Evolutionary conservation across 768 basidiomycete species (phyloP).

Genomic region (Clavulina sp.): DNA sequence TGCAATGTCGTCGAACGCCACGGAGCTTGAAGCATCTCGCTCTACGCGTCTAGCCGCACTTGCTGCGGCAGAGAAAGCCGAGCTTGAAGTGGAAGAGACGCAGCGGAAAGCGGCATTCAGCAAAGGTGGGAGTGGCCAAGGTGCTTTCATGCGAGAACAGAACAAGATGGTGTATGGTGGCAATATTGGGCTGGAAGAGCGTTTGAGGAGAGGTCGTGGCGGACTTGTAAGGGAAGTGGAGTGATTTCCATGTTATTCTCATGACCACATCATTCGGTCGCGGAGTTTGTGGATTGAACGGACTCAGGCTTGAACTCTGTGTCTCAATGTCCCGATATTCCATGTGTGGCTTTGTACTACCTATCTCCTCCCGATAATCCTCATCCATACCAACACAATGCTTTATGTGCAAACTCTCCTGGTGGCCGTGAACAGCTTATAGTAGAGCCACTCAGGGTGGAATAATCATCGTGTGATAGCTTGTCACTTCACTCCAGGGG

Average conservation of each 20-base stretch:
- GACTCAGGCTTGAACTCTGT: too few species aligned
- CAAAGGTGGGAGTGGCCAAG: slow-evolving; percentile 54
- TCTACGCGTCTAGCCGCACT: slow-evolving; percentile 50
- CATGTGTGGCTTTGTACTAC: too few species aligned
- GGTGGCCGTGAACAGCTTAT: too few species aligned
- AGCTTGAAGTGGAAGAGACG: slow-evolving; percentile 52
- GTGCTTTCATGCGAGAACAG: slow-evolving; percentile 64
- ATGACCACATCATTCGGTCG: too few species aligned
- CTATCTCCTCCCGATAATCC: too few species aligned
- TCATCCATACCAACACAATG: too few species aligned
- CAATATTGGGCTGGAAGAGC: slow-evolving; percentile 47
- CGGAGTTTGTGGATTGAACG: too few species aligned
- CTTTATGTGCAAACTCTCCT: too few species aligned
- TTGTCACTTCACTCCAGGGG: too few species aligned
- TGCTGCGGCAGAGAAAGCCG: slow-evolving; percentile 61
- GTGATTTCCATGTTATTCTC: slow-evolving; percentile 4
- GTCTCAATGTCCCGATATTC: too few species aligned
- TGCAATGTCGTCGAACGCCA: slow-evolving; percentile 68
- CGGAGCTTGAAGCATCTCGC: slow-evolving; percentile 46
- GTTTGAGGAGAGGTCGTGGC: slow-evolving; percentile 53
- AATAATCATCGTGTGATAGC: too few species aligned
- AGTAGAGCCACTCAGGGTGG: too few species aligned
- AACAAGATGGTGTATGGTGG: slow-evolving; percentile 76
- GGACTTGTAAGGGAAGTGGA: slow-evolving; percentile 32
- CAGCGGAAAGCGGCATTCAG: slow-evolving; percentile 34